A percentile compares a stretch with the other conserved stretches of the same genome.
Conservation (phyloP, 495 filamentous ascomycete genomes). For the Podospora fimiseda region DNA sequence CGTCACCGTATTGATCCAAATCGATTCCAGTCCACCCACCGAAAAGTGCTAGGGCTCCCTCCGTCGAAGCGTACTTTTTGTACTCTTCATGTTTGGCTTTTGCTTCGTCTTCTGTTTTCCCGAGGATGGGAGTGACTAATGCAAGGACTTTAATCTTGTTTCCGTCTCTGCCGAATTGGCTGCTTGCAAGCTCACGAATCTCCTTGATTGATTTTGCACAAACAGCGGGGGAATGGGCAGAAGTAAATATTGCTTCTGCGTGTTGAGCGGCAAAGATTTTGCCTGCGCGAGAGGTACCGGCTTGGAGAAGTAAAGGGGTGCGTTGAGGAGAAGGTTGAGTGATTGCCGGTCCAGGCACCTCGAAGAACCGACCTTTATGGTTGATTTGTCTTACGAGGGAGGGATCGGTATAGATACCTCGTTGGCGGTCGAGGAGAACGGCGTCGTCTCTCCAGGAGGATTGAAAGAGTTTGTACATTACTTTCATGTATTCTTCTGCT, state of each 20-base stretch:
- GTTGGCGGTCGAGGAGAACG: slow-evolving; percentile 49
- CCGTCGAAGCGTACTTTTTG: slow-evolving; percentile 46
- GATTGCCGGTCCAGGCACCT: slow-evolving; percentile 59
- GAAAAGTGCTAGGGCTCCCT: slow-evolving; percentile 54
- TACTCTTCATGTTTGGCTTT: slow-evolving; percentile 44
- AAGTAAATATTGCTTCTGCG: slow-evolving; percentile 52
- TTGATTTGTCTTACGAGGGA: slow-evolving; percentile 55
- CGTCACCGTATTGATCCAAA: slow-evolving; percentile 44
- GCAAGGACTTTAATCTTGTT: slow-evolving; percentile 49
- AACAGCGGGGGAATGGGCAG: slow-evolving; percentile 41
- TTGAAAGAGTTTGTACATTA: slow-evolving; percentile 65
- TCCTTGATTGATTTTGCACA: slow-evolving; percentile 44
- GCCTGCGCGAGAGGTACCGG: slow-evolving; percentile 57
- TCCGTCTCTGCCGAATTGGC: slow-evolving; percentile 42
- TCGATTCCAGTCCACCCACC: slow-evolving; percentile 60
- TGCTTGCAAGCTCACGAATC: slow-evolving; percentile 38
- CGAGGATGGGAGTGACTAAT: slow-evolving; percentile 42
- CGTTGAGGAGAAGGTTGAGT: slow-evolving; percentile 59
- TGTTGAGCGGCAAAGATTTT: slow-evolving; percentile 60
- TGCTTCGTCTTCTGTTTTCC: slow-evolving; percentile 49
- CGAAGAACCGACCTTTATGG: slow-evolving; percentile 60
- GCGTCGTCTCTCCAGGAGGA: slow-evolving; percentile 65
- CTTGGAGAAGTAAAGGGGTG: slow-evolving; percentile 60
- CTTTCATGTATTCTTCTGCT: slow-evolving; percentile 61
- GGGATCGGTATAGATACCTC: slow-evolving; percentile 55